Percentiles rank a stretch among this genome's conserved stretches.
Evolutionary conservation across 129 eudicot species (phyloP).

Genomic region (Lactuca sativa): DNA sequence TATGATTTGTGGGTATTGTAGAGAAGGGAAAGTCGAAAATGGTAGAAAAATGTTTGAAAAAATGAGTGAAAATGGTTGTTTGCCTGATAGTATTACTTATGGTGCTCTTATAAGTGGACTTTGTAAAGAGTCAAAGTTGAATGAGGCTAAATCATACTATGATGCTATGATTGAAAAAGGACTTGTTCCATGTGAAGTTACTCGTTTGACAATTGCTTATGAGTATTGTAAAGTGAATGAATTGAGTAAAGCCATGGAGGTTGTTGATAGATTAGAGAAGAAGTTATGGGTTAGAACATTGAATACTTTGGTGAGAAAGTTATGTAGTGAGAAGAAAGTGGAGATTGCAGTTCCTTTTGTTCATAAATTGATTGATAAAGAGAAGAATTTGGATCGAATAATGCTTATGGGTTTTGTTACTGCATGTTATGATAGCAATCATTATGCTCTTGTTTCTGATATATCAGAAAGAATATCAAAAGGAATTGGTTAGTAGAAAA

Average conservation of each 20-base stretch:
- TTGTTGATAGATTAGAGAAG: constrained; percentile 70
- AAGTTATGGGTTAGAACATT: constrained; percentile 77
- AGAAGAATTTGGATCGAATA: constrained; percentile 54
- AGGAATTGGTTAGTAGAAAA: constrained; percentile 42
- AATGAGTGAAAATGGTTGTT: constrained; percentile 73
- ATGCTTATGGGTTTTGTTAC: constrained; percentile 75
- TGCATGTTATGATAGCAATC: constrained; percentile 74
- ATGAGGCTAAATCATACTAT: constrained; percentile 61
- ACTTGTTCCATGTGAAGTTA: constrained; percentile 77
- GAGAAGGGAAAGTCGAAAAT: constrained; percentile 43
- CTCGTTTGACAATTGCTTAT: constrained; percentile 78
- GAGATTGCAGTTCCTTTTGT: constrained; percentile 63
- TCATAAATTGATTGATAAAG: constrained; percentile 56
- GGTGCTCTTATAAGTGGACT: constrained; percentile 90
- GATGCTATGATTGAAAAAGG: constrained; percentile 74
- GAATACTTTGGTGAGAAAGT: constrained; percentile 68
- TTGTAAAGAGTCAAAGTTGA: constrained; percentile 64
- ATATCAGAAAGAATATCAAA: constrained; percentile 58
- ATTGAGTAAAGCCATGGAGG: constrained; percentile 44
- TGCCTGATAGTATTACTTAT: constrained; percentile 79
- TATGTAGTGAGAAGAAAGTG: constrained; percentile 81
- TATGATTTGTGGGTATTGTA: constrained; percentile 80
- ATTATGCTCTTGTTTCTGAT: constrained; percentile 71
- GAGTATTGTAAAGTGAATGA: constrained; percentile 73
- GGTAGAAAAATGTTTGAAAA: constrained; percentile 50